Conservation (phyloP, 441 rosid genomes). For the Capsella rubella region DNA sequence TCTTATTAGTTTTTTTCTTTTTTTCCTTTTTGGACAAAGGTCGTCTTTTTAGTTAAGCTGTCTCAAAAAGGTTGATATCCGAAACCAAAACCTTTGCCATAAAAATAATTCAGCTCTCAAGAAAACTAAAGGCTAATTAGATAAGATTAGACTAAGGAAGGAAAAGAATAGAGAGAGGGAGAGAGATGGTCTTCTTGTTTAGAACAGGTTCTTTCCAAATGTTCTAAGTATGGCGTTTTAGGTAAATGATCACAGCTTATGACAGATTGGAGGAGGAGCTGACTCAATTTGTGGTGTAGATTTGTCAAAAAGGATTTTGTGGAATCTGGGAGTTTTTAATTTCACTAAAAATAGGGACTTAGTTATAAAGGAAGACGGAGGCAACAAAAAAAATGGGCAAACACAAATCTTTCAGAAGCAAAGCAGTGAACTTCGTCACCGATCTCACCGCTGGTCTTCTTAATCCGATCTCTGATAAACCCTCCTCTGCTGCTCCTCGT, state of each 20-base stretch:
- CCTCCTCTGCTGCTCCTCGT: constrained; percentile 55
- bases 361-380: background rate
- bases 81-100: constrained; percentile 6
- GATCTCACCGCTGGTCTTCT: constrained; percentile 93
- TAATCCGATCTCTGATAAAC: constrained; percentile 92
- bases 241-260: constrained; percentile 37
- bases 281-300: constrained; percentile 35
- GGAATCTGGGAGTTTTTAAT: constrained; percentile 22
- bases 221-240: constrained; percentile 27
- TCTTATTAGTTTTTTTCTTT: background rate
- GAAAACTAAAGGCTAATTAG: background rate
- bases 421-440: constrained; percentile 91
- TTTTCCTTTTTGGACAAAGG: too few relatives aligned
- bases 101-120: background rate
- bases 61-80: constrained; percentile 23
- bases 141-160: constrained; percentile 6
- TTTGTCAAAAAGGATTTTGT: constrained; percentile 22
- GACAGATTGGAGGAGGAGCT: constrained; percentile 15
- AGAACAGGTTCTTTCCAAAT: background rate
- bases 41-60: constrained; percentile 22
- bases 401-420: constrained; percentile 81
- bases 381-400: constrained; percentile 59
- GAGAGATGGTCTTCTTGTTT: constrained; percentile 6
- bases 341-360: constrained; percentile 36
- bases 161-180: background rate